Evolutionary conservation across 306 rosid genomes (phyloP).

Genomic region (Lagenaria siceraria): DNA sequence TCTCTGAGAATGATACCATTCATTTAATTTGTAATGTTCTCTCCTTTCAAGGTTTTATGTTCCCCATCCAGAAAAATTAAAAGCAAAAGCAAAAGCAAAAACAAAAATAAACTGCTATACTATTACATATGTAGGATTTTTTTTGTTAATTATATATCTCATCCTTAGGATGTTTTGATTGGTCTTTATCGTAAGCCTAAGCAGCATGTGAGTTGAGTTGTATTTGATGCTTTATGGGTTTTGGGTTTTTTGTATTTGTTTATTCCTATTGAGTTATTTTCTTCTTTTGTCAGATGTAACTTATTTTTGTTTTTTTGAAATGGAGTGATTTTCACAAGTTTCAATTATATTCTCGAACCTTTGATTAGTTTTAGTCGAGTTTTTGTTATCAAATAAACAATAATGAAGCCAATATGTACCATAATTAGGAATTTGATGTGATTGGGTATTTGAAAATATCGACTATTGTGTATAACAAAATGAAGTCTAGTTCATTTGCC

Average conservation of each 20-base stretch:
- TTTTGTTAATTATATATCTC: background rate
- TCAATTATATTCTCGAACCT: background rate
- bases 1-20: constrained; percentile 9
- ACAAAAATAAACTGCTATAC: background rate
- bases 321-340: background rate
- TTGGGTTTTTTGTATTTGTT: background rate
- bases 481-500: background rate
- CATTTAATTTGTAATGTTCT: background rate
- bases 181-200: background rate
- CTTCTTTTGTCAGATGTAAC: background rate
- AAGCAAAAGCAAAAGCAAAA: background rate
- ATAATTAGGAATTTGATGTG: background rate
- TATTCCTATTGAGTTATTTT: background rate
- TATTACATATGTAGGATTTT: background rate
- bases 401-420: background rate
- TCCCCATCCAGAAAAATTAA: background rate
- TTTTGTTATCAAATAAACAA: background rate
- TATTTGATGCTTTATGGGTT: background rate
- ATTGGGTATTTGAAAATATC: background rate
- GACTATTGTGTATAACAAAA: background rate
- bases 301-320: background rate
- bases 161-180: background rate
- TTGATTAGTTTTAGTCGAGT: background rate
- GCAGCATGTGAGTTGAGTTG: background rate
- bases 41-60: background rate